Evolutionary conservation across 1,284 basidiomycete genomes (phyloP), one percentile per base, ranked within the genome.

Genomic region (Naganishia sp.): DNA sequence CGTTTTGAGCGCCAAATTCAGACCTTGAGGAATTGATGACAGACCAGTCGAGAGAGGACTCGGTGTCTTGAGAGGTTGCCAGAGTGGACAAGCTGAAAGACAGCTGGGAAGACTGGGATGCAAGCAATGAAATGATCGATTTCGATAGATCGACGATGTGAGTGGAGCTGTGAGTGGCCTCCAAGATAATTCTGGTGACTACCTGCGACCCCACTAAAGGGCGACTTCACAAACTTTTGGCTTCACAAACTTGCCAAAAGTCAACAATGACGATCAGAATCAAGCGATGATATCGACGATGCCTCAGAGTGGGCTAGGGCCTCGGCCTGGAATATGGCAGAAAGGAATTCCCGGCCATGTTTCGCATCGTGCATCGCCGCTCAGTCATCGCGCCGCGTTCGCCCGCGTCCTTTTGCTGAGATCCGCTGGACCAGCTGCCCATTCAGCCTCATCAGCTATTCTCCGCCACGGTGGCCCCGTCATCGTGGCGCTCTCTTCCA

Each of bases 321-420:
- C 36, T 13, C 13, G 36, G 36, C 36, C 36, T 39, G 36, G 36
- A 39, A 39, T 39, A 39, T 39, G 36, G 3, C 2, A 39, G 36
- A 39, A 39, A 39, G 36, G 36, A 39, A 39, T 39, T 39, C 18
- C 31, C 57, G 23, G 18, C 36, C 48, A 61, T 61, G 59, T 61
- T 61, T 61, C 59, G 48, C 31, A 61, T 61, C 59, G 59, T 48
- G 7, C 31, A 61, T 52, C 57, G 48, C 36, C 31, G 36, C 31
- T 16, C 33, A n/a, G n/a, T 33, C 53, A 54, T 33, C 53, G 36
- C 36, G 33, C 36, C 36, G 36, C 36, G 1, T 39, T 39, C 9
- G 36, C 36, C 36, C 36, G 36, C 36, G 36, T 13, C 36, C 36
- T 39, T 9, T 39, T 11, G 36, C 36, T 36, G 36, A 36, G 6